Evolutionary conservation across 306 rosid genomes (phyloP), one percentile per base, ranked within the genome.

Genomic region (Comarum palustre): DNA sequence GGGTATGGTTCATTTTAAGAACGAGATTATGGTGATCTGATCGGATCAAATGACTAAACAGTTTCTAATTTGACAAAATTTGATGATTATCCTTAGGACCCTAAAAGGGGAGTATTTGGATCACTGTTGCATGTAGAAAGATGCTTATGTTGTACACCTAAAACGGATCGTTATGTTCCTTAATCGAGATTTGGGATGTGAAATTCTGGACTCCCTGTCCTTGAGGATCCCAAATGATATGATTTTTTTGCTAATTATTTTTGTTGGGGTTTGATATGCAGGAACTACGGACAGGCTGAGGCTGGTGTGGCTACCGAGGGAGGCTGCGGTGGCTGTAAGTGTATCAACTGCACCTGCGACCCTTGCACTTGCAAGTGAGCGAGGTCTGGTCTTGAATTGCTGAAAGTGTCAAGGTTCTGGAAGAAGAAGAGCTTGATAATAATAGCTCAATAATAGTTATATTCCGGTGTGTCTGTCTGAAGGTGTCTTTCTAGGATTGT

Each of bases 241-340:
- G 5, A 15, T 15, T 13, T 24, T 41, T 14, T 12, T 41, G 13
- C 39, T 20, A 34, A 2, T 60, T 36, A 25, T 38, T 27, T 32
- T 20, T 36, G 9, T 5, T 17, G 50, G 66, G 24, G 34, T 65
- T 11, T 25, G 25, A 72, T 58, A 13, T 75, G 52, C 88, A 83
- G 90, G 1, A 76, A 83, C 29, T 73, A 79, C 1, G 93, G 82
- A 52, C 82, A 83, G 41, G 66, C 86, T 69, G 97, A 89, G 75
- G 82, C 85, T 86, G 86, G 82, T 14, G 81, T 61, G 32, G 75
- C 27, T 0, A 88, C 85, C 14, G 97, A 81, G 80, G 80, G 79
- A 38, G 90, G 90, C 22, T 93, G 96, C 96, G 76, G 74, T 32
- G 91, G 90, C 16, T 93, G 98, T 93, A 89, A 86, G 80, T 93